Conservation (phyloP, 345 rosid genomes). For the Brassica napus region DNA sequence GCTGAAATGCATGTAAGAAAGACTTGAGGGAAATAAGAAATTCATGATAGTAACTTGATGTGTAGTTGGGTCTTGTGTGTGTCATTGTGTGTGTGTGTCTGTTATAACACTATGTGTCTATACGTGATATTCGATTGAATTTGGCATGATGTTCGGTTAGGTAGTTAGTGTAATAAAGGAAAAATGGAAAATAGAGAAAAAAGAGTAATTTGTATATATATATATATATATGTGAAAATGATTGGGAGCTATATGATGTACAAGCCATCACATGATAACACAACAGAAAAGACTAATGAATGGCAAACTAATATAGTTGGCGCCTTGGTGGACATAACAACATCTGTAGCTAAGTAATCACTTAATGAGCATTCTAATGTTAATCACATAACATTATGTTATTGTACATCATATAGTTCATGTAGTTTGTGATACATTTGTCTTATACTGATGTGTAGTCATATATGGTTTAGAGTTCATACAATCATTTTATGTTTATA, state of each 20-base stretch:
- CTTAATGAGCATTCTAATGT: too few species aligned
- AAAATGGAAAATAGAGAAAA: not conserved
- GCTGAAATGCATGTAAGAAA: conserved; percentile 30
- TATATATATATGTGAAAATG: not conserved
- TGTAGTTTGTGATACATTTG: too few species aligned
- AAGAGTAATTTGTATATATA: not conserved
- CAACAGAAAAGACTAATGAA: not conserved
- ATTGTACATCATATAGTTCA: too few species aligned
- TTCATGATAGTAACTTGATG: conserved; percentile 23
- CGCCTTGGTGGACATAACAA: too few species aligned
- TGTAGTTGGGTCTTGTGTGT: conserved; percentile 39
- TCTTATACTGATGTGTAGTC: too few species aligned
- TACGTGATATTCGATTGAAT: conserved; percentile 21
- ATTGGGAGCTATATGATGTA: not conserved
- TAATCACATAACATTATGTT: too few species aligned
- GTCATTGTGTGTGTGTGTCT: conserved; percentile 27
- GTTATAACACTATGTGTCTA: conserved; percentile 26
- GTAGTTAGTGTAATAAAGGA: not conserved
- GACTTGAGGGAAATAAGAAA: conserved; percentile 14
- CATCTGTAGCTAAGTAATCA: too few species aligned
- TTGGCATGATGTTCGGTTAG: conserved; percentile 35
- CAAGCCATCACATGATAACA: not conserved
- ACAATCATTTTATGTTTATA: too few species aligned
- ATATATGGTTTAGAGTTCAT: too few species aligned
- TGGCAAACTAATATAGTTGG: not conserved